Base-by-base conservation (phyloP, 2,329 filamentous ascomycete species). In the Diaporthe vaccinii region DNA sequence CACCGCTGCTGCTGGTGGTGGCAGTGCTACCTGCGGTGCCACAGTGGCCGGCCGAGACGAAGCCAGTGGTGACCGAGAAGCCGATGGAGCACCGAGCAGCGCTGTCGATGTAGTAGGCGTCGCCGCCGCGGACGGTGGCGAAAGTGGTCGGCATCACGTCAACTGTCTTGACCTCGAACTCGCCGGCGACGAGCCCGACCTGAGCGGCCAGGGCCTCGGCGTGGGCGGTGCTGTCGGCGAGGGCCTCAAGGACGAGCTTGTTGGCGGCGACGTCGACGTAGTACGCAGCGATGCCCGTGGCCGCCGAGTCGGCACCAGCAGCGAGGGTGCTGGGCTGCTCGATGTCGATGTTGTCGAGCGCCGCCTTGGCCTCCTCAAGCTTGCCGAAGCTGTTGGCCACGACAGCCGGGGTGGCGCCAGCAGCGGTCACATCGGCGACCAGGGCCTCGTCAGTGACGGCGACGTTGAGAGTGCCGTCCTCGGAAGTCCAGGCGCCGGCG, bases 41-140 rank as follows among this genome's bases (percentile, higher is more conserved):
- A 28, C 65, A 69, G 65, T 69, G 65, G 65, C 65, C 65, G 17
- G 65, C 65, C 46, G 65, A 69, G n/a, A 69, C 65, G 65, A 69
- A 69, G n/a, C 65, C 65, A 2, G 65, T 69, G 3, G 65, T 69
- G 49, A 69, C 65, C 1, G 65, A 10, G 65, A 69, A 69, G 14
- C 65, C 65, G 49, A 55, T 22, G 34, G 65, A 69, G 65, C 65
- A 69, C 2, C 65, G 65, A 2, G 34, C 34, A 4, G n/a, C 12
- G 0, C 3, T 6, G 46, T 53, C 9, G 65, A 69, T 69, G 34
- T 22, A 22, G 49, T 69, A 69, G 65, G 65, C 34, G 9, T 69
- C 65, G 17, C 65, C 65, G 1, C 65, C 65, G 34, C 31, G 46
- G 46, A 55, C 17, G 1, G 41, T 49, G 61, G 61, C 61, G n/a